Evolutionary conservation across 371 early-diverging fungal genomes (phyloP).

Genomic region (Mucor irregularis): DNA sequence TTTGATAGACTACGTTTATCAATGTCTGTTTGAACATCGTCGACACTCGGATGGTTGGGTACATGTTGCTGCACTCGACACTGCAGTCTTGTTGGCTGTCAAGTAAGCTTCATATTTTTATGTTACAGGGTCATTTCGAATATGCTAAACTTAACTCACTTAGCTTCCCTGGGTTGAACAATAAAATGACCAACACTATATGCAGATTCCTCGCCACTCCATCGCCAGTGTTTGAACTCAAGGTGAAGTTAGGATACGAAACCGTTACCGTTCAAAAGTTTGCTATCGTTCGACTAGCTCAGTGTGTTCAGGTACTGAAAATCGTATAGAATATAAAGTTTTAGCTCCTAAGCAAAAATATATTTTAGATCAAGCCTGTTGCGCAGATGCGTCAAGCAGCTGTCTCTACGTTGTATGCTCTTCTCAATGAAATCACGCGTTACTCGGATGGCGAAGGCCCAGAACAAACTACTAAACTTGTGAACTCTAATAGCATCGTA

Average conservation of each 20-base stretch:
- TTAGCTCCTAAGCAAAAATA: not conserved
- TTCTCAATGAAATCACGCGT: constrained; percentile 56
- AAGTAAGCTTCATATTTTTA: constrained; percentile 41
- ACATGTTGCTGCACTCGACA: constrained; percentile 59
- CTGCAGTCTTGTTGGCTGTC: constrained; percentile 56
- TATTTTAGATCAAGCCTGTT: constrained; percentile 31
- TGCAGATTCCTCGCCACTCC: constrained; percentile 65
- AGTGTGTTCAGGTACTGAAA: constrained; percentile 54
- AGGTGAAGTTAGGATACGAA: constrained; percentile 23
- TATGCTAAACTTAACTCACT: not conserved
- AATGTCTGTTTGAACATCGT: constrained; percentile 53
- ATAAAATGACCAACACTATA: constrained; percentile 54
- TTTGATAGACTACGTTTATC: constrained; percentile 55
- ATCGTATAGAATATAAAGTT: not conserved
- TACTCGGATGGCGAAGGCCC: constrained; percentile 28
- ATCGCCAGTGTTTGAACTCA: constrained; percentile 57
- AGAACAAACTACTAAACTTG: not conserved
- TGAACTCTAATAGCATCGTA: constrained; percentile 8
- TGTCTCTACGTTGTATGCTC: constrained; percentile 56
- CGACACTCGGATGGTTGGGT: constrained; percentile 52
- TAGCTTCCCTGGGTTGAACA: constrained; percentile 45
- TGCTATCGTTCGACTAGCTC: constrained; percentile 59
- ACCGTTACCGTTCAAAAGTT: constrained; percentile 46
- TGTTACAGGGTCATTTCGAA: no score
- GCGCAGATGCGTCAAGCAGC: constrained; percentile 47